Evolutionary conservation across 2,329 filamentous ascomycete species (phyloP).

Genomic region (Trichoderma koningiopsis): DNA sequence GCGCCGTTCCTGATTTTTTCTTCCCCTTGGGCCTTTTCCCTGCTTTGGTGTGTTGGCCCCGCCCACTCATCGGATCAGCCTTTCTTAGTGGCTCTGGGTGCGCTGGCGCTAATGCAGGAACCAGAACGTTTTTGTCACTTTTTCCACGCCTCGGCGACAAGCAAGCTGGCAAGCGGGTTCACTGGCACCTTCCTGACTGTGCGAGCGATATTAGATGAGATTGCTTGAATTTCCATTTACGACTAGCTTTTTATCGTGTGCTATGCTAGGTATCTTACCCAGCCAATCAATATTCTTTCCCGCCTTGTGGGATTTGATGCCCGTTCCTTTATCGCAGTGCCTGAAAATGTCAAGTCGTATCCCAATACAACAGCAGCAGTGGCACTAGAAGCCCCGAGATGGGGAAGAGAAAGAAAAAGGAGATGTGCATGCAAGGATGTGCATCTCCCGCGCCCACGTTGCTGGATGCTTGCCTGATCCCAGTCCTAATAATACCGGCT

Average conservation of each 20-base stretch:
- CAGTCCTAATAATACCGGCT: not conserved
- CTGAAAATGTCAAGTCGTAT: not conserved
- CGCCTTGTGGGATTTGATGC: not conserved
- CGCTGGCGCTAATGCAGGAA: conserved; percentile 32
- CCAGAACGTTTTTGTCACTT: conserved; percentile 23
- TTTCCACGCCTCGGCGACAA: not conserved
- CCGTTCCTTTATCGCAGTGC: not conserved
- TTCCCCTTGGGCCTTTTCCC: not conserved
- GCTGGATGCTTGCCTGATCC: not conserved
- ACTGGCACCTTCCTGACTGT: not conserved
- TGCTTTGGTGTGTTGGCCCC: not conserved
- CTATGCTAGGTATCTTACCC: not conserved
- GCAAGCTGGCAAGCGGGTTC: not conserved
- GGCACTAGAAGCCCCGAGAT: not conserved
- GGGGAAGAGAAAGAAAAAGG: not conserved
- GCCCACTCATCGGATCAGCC: conserved; percentile 20
- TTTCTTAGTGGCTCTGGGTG: conserved; percentile 23
- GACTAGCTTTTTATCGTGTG: not conserved
- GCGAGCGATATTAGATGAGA: not conserved
- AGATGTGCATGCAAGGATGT: conserved; percentile 12
- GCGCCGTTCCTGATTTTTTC: not conserved
- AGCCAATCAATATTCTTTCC: not conserved
- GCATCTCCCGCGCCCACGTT: conserved; percentile 12
- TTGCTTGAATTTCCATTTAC: not conserved
- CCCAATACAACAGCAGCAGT: not conserved